Conservation (phyloP, 805 yeast genomes). For the Saccharomycopsis capsularis region DNA sequence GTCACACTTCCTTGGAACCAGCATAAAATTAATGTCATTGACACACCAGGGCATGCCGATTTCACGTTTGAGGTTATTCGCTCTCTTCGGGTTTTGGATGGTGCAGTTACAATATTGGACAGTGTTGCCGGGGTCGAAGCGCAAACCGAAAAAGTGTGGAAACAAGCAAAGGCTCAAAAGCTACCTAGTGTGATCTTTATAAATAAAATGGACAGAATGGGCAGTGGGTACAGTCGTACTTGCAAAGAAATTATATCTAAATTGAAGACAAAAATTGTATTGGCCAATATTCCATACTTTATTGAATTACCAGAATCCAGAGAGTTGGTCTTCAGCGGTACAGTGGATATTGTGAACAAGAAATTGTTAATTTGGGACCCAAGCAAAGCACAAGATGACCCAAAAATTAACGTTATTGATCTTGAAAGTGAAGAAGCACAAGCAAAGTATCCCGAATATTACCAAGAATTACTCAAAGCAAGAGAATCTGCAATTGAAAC, state of each 20-base stretch:
- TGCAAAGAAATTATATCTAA: conserved; percentile 76
- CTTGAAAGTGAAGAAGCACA: conserved; percentile 31
- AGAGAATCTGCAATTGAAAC: conserved; percentile 79
- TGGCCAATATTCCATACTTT: conserved; percentile 76
- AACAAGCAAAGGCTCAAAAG: conserved; percentile 58
- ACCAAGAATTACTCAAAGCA: conserved; percentile 45
- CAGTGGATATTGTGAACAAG: conserved; percentile 65
- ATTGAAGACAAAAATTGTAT: conserved; percentile 63
- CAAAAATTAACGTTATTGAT: conserved; percentile 41
- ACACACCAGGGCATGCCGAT: conserved; percentile 98
- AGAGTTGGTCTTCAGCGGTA: conserved; percentile 50
- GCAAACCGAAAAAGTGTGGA: conserved; percentile 96
- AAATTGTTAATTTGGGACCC: conserved; percentile 43
- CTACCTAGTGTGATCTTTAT: conserved; percentile 78
- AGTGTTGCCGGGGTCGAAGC: conserved; percentile 98
- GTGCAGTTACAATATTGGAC: conserved; percentile 87
- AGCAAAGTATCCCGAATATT: conserved; percentile 30
- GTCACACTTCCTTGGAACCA: conserved; percentile 82
- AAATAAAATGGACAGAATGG: conserved; percentile 94
- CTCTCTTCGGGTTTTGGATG: conserved; percentile 85
- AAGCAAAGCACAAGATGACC: conserved; percentile 45
- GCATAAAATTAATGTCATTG: conserved; percentile 72
- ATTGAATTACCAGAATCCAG: conserved; percentile 34
- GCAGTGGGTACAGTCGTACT: conserved; percentile 90
- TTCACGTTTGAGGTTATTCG: conserved; percentile 91